Evolutionary conservation across 176 grass and related monocot genomes (phyloP).

Genomic region (Stipa capillata): DNA sequence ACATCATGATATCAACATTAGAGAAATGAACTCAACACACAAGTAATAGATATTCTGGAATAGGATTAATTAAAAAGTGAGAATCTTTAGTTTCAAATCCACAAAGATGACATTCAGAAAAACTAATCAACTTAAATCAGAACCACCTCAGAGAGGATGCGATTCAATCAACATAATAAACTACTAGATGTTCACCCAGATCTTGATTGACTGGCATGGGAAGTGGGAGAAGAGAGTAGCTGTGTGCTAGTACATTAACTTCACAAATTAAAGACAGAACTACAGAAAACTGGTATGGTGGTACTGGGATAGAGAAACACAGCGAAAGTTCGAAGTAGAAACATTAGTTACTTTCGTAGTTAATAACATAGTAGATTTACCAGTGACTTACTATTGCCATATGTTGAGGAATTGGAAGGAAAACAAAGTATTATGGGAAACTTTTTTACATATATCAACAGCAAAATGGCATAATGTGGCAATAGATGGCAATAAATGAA

Average conservation of each 20-base stretch:
- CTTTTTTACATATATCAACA: not conserved
- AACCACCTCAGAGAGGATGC: not conserved
- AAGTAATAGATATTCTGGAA: not conserved
- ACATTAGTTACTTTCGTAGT: not conserved
- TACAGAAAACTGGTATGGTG: not conserved
- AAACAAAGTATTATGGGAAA: not conserved
- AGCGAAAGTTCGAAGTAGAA: not conserved
- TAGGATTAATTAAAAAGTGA: not conserved
- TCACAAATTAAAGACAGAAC: constrained; percentile 18
- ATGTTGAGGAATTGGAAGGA: not conserved
- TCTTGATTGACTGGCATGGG: not conserved
- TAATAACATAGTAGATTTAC: not conserved
- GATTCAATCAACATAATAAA: constrained; percentile 1
- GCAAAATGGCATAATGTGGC: not conserved
- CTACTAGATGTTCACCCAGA: not conserved
- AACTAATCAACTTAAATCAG: constrained; percentile 4
- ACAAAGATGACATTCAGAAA: not conserved
- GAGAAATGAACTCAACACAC: not conserved
- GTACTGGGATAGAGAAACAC: not conserved
- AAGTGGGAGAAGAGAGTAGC: not conserved
- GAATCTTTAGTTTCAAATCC: not conserved
- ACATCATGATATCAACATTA: not conserved
- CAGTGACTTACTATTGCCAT: not conserved
- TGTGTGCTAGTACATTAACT: not conserved
- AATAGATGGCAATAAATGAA: constrained; percentile 7